Percentiles rank a stretch among this genome's conserved stretches.
phyloP scores from a whole-genome alignment of 345 rosid species.

The Kandelia obovata region DNA sequence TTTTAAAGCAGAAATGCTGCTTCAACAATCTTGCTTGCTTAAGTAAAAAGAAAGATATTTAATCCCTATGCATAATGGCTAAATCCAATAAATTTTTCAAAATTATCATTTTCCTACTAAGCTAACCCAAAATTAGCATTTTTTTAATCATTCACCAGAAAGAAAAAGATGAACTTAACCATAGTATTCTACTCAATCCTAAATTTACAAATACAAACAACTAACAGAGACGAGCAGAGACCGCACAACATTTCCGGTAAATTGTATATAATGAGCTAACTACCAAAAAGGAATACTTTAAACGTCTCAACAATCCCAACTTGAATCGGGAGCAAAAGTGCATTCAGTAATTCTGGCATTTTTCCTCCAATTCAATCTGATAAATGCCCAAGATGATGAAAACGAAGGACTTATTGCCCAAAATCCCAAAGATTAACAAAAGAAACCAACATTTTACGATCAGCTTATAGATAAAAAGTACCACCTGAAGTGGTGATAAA shows the following conservation, averaged over 20 bases:
- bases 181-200: too few species aligned
- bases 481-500: constrained; percentile 93
- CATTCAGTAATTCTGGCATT: constrained; percentile 1
- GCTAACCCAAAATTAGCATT: too few species aligned
- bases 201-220: too few species aligned
- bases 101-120: too few species aligned
- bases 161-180: too few species aligned
- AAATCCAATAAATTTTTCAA: too few species aligned
- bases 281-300: background rate
- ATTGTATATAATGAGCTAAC: background rate
- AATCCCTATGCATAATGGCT: background rate
- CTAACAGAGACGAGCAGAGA: background rate
- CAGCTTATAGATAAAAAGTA: constrained; percentile 3
- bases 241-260: background rate
- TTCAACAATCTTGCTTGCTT: background rate
- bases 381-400: background rate
- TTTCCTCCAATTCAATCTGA: background rate
- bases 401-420: background rate
- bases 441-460: constrained; percentile 5
- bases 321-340: background rate
- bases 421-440: background rate
- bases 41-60: background rate
- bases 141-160: too few species aligned
- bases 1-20: too few species aligned
- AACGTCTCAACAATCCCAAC: background rate